phyloP scores from a whole-genome alignment of 106 monocot species.

The Triglochin maritima region DNA sequence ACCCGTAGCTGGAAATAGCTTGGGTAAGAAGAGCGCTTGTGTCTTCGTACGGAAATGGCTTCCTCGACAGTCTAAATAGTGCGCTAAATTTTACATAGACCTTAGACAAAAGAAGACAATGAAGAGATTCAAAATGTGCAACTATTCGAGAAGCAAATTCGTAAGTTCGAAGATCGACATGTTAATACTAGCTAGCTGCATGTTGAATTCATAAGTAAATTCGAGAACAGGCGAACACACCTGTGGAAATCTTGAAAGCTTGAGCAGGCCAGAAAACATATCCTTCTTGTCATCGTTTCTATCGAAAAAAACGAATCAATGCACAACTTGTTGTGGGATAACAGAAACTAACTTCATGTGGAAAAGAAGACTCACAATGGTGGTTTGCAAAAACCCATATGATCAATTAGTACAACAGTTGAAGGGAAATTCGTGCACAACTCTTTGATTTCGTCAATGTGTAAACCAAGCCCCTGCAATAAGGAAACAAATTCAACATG shows the following conservation, averaged over 20 bases:
- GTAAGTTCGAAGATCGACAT: no score
- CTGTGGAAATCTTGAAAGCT: constrained; percentile 71
- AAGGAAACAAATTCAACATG: neutral
- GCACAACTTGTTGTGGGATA: neutral
- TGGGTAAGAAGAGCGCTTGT: constrained; percentile 32
- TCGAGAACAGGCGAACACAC: constrained; percentile 7
- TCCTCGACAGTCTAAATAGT: constrained; percentile 63
- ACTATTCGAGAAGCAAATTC: no score
- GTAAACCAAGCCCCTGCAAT: constrained; percentile 55
- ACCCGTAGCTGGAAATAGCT: constrained; percentile 48
- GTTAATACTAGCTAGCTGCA: no score
- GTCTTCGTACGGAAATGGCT: constrained; percentile 62
- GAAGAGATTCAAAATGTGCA: neutral
- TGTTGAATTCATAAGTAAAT: neutral
- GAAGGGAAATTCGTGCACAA: constrained; percentile 54
- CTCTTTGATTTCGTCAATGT: constrained; percentile 69
- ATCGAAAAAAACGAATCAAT: neutral
- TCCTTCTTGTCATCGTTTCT: constrained; percentile 52
- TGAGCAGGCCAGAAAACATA: constrained; percentile 36
- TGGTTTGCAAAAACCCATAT: constrained; percentile 76
- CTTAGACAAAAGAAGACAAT: constrained; percentile 20
- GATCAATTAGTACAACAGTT: constrained; percentile 69
- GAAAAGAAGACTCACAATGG: constrained; percentile 26
- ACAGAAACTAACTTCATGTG: neutral
- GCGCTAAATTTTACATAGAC: constrained; percentile 93